Percentiles rank a stretch among this genome's conserved stretches.
phyloP scores from a whole-genome alignment of 1,284 basidiomycete genomes.

The Vanrija sp. region DNA sequence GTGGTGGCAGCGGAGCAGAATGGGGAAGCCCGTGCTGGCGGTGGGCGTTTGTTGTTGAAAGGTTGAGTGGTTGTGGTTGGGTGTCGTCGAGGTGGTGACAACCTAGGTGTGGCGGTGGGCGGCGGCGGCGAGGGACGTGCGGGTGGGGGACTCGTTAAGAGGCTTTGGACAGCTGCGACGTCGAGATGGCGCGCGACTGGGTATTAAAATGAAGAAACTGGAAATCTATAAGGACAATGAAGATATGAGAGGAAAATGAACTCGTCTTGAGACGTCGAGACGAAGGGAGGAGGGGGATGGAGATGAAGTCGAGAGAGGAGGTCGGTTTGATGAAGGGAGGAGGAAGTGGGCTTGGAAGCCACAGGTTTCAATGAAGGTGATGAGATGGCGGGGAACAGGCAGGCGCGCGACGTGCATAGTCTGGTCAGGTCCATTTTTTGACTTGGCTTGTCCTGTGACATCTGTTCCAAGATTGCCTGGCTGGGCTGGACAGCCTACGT shows the following conservation, averaged over 20 bases:
- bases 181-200: neutral
- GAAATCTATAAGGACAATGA: too few relatives aligned
- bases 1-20: neutral
- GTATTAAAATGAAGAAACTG: too few relatives aligned
- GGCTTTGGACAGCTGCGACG: neutral
- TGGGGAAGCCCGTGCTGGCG: neutral
- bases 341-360: too few relatives aligned
- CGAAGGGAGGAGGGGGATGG: neutral
- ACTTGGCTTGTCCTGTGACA: too few relatives aligned
- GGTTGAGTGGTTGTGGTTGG: neutral
- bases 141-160: neutral
- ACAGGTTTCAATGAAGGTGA: too few relatives aligned
- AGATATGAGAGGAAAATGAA: too few relatives aligned
- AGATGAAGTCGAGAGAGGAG: neutral
- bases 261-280: too few relatives aligned
- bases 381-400: too few relatives aligned
- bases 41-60: neutral
- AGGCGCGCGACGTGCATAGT: too few relatives aligned
- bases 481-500: too few relatives aligned
- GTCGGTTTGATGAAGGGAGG: neutral
- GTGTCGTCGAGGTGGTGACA: neutral
- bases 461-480: too few relatives aligned
- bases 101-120: neutral
- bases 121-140: neutral
- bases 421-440: too few relatives aligned